Conservation (phyloP, 2,329 filamentous ascomycete genomes). For the Huntiella bhutanensis region DNA sequence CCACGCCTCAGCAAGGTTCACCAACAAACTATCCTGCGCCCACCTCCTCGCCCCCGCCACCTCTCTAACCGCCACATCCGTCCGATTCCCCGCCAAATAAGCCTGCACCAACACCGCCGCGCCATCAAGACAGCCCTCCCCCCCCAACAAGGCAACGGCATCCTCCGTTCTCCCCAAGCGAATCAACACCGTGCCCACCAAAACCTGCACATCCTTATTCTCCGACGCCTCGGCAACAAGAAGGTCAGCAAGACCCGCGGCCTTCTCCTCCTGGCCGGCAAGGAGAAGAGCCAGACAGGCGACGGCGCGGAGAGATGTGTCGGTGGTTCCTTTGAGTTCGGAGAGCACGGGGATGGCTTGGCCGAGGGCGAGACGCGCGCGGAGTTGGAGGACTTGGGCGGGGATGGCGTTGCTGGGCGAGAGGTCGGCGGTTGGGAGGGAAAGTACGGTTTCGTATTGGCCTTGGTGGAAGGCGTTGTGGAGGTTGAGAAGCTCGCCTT, state of each 20-base stretch:
- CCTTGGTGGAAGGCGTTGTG: slow-evolving; percentile 57
- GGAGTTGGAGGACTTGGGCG: slow-evolving; percentile 59
- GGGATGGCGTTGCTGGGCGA: slow-evolving; percentile 60
- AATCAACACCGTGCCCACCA: slow-evolving; percentile 67
- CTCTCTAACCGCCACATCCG: slow-evolving; percentile 79
- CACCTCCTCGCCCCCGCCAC: slow-evolving; percentile 71
- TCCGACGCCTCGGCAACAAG: slow-evolving; percentile 49
- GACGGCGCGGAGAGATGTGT: slow-evolving; percentile 57
- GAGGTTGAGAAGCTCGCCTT: slow-evolving; percentile 54
- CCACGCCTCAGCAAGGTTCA: slow-evolving; percentile 93
- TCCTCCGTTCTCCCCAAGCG: slow-evolving; percentile 66
- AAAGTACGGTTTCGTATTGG: slow-evolving; percentile 70
- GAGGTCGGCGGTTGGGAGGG: slow-evolving; percentile 67
- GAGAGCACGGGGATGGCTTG: slow-evolving; percentile 55
- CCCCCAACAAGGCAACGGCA: slow-evolving; percentile 57
- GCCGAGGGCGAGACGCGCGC: slow-evolving; percentile 67
- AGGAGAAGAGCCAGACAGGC: slow-evolving; percentile 52
- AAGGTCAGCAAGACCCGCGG: slow-evolving; percentile 43
- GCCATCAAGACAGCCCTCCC: slow-evolving; percentile 66
- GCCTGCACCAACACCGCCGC: slow-evolving; percentile 85
- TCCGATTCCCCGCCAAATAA: slow-evolving; percentile 76
- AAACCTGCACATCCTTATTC: slow-evolving; percentile 63
- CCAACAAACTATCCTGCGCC: slow-evolving; percentile 84
- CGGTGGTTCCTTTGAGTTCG: slow-evolving; percentile 40
- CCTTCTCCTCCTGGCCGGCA: slow-evolving; percentile 40